Evolutionary conservation across 176 grass and related monocot genomes (phyloP), one percentile per base, ranked within the genome.

Genomic region (Zoysia pacifica): DNA sequence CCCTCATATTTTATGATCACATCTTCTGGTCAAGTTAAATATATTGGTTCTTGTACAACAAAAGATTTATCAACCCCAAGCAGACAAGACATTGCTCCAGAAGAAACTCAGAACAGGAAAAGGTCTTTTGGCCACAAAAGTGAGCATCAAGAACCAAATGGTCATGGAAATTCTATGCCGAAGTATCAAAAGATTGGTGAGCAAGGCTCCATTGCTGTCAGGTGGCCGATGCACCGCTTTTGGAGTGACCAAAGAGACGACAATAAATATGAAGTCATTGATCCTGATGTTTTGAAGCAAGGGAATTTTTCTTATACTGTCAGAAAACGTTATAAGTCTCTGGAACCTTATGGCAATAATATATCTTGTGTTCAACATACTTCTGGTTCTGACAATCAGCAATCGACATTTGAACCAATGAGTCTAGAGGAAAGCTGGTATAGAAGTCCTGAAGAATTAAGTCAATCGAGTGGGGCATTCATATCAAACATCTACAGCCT

Each of bases 381-480:
- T 45, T 86, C 82, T 65, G 79, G 47, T 69, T 70, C 75, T 66
- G 69, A 62, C 67, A 65, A 49, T 72, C 86, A 87, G 42, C 84
- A 89, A 28, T 10, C 60, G 4, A 0, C 72, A 66, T 79, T 75
- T 81, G 90, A 93, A 87, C 69, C 85, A 59, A 77, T 80, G 66
- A 91, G 71, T 76, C 74, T 96, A 72, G 97, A 99, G 89, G 93
- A 96, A 59, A 89, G 82, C 55, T 96, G 97, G 97, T 99, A 99
- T 80, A 81, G 7, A 64, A 96, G 97, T 80, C 93, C 90, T 51
- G 93, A 95, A 73, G 97, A 91, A 75, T 81, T 89, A 49, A 81
- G 46, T 79, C 78, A 88, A 63, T 64, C 49, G 45, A 72, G 52
- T 60, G 79, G 64, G 51, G 69, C 62, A 87, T 86, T 85, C 18